These are phyloP conservation scores for Citrus unshiu DNA, from an alignment of 345 rosid species.

Conservation along the genomic window DNA sequence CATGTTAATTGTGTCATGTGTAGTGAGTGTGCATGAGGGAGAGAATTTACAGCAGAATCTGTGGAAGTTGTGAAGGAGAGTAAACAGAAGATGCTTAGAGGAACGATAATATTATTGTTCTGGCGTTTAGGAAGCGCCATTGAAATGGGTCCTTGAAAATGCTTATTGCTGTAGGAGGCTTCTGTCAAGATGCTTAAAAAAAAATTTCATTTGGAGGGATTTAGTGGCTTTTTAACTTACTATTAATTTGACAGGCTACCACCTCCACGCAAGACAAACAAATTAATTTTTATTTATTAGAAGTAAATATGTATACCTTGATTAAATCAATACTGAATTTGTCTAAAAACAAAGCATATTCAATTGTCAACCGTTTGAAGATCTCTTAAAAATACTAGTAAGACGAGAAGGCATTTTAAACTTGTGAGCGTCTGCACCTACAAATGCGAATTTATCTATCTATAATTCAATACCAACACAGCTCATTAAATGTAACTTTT, in stretches of 20 bases:
- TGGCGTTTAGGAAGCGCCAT: neutral
- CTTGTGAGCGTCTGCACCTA: too few relatives aligned
- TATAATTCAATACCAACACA: too few relatives aligned
- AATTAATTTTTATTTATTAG: too few relatives aligned
- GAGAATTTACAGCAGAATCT: constrained; percentile 3
- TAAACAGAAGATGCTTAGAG: neutral
- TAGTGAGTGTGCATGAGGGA: neutral
- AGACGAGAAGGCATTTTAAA: too few relatives aligned
- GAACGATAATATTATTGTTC: neutral
- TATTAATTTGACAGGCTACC: neutral
- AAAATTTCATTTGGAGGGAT: neutral
- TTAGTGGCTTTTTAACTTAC: neutral
- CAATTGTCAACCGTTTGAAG: too few relatives aligned
- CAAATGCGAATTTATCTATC: neutral
- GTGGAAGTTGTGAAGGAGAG: neutral
- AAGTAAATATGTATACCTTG: too few relatives aligned
- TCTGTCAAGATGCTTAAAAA: neutral
- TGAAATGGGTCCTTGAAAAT: neutral
- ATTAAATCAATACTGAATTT: too few relatives aligned
- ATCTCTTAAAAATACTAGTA: too few relatives aligned
- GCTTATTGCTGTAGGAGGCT: neutral
- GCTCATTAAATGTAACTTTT: too few relatives aligned
- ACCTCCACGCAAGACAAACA: too few relatives aligned
- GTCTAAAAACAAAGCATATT: too few relatives aligned
- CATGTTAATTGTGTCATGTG: neutral